A percentile compares a stretch with the other conserved stretches of the same genome.
Conservation (phyloP, 345 rosid genomes). For the Streptanthus diversifolius region DNA sequence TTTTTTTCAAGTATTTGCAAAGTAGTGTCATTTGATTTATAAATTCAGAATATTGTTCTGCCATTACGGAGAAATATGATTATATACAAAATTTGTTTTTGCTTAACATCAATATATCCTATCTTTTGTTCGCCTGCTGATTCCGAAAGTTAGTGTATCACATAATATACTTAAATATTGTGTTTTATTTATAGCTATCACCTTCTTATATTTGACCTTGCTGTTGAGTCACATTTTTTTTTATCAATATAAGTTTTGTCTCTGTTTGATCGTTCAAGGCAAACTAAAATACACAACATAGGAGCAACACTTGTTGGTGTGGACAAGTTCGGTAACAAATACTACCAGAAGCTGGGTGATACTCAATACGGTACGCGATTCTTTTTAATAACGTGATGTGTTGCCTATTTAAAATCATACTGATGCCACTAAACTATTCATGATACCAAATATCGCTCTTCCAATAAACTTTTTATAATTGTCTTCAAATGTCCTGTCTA, state of each 20-base stretch:
- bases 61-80: not conserved
- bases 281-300: slow-evolving; percentile 86
- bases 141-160: not conserved
- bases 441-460: not conserved
- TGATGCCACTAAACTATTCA: not conserved
- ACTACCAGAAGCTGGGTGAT: slow-evolving; percentile 70
- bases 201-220: not conserved
- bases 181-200: not conserved
- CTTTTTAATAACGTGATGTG: not conserved
- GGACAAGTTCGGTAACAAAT: slow-evolving; percentile 91
- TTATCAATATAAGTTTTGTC: not conserved
- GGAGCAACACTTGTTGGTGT: slow-evolving; percentile 85
- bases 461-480: not conserved
- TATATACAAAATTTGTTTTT: not conserved
- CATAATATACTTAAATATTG: not conserved
- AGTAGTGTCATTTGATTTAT: not conserved
- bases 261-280: slow-evolving; percentile 46
- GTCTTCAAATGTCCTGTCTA: not conserved
- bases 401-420: not conserved
- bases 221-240: slow-evolving; percentile 12
- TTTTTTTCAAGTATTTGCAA: not conserved
- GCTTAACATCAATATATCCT: not conserved
- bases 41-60: not conserved
- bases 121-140: not conserved
- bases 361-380: slow-evolving; percentile 60